These are phyloP conservation scores for Musa itinerans DNA, from an alignment of 176 grass and related monocot genomes.

Conservation along the genomic window DNA sequence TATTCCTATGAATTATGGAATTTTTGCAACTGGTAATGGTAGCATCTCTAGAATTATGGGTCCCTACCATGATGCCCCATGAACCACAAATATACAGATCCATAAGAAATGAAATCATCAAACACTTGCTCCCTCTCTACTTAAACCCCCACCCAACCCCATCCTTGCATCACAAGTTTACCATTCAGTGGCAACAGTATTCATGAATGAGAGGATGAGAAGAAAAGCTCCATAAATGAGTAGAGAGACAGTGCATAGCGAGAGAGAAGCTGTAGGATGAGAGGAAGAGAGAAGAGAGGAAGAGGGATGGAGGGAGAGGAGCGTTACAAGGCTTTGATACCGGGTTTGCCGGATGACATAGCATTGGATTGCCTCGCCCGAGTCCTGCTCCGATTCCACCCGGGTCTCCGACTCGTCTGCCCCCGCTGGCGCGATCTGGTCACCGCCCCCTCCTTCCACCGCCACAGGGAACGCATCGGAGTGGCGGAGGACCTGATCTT, in stretches of 20 bases:
- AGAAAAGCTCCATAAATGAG: not conserved
- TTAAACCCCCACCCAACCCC: not conserved
- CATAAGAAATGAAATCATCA: not conserved
- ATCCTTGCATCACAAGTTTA: not conserved
- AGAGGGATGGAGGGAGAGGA: not conserved
- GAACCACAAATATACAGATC: not conserved
- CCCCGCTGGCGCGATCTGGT: constrained; percentile 31
- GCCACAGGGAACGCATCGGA: constrained; percentile 17
- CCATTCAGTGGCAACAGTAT: no score
- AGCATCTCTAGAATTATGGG: no score
- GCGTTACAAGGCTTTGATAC: constrained; percentile 22
- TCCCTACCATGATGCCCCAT: not conserved
- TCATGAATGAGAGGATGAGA: not conserved
- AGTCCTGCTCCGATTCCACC: constrained; percentile 31
- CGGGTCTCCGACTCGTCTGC: constrained; percentile 27
- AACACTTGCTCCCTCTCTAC: not conserved
- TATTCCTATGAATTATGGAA: no score
- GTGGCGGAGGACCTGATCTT: constrained; percentile 45
- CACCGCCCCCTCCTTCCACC: constrained; percentile 12
- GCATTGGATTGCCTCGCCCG: constrained; percentile 55
- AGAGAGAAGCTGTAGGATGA: not conserved
- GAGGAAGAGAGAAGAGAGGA: constrained; percentile 7
- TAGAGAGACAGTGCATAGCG: no score
- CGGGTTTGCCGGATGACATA: constrained; percentile 41
- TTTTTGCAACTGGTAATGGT: no score